Evolutionary conservation across 2,329 filamentous ascomycete species (phyloP).

Genomic region (Dothidotthia symphoricarpi): DNA sequence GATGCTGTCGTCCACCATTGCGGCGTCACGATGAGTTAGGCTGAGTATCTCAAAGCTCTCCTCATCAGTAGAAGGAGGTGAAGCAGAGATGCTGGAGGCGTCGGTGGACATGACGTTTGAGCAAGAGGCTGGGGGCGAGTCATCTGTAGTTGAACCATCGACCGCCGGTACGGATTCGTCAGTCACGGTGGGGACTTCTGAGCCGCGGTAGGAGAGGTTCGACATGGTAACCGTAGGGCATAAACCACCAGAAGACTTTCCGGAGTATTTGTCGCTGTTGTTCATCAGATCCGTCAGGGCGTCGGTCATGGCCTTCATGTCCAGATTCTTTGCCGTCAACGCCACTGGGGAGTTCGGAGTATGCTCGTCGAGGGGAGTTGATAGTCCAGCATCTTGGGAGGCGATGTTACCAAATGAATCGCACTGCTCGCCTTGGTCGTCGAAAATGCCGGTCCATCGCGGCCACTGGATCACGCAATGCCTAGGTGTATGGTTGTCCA

Average conservation of each 20-base stretch:
- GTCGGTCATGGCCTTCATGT: slow-evolving; percentile 5
- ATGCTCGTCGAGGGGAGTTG: slow-evolving; percentile 8
- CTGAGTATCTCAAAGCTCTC: slow-evolving; percentile 15
- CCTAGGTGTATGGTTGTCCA: slow-evolving; percentile 15
- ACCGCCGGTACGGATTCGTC: slow-evolving; percentile 51
- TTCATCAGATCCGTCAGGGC: neutral
- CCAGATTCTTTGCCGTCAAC: slow-evolving; percentile 5
- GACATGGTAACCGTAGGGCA: no score
- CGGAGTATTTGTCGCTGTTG: slow-evolving; percentile 2
- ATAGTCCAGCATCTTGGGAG: slow-evolving; percentile 10
- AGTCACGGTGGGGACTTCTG: slow-evolving; percentile 7
- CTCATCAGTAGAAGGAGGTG: slow-evolving; percentile 6
- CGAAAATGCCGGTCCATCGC: slow-evolving; percentile 26
- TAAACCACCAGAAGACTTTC: neutral
- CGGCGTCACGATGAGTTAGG: neutral
- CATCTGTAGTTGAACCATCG: slow-evolving; percentile 90
- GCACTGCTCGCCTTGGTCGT: slow-evolving; percentile 20
- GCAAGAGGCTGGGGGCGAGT: slow-evolving; percentile 91
- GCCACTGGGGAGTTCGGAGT: slow-evolving; percentile 2
- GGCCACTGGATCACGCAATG: slow-evolving; percentile 29
- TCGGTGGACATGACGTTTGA: slow-evolving; percentile 85
- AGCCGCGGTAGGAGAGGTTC: slow-evolving; percentile 15
- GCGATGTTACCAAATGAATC: slow-evolving; percentile 14
- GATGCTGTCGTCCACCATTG: no score
- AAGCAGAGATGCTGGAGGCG: slow-evolving; percentile 58